phyloP scores from a whole-genome alignment of 2,329 filamentous ascomycete genomes.

The Amphichorda felina region DNA sequence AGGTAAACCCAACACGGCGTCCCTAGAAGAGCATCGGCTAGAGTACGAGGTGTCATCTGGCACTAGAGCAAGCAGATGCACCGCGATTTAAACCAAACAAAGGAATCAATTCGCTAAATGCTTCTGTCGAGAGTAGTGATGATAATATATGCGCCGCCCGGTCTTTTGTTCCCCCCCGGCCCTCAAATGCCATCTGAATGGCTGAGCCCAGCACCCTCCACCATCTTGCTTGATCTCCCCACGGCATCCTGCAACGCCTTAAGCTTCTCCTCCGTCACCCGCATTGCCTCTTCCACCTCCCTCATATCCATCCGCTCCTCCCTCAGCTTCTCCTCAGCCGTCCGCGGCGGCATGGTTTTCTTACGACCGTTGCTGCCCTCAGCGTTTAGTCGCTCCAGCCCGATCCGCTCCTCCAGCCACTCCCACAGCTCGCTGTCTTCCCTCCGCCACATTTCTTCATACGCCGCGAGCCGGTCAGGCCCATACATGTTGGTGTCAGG shows the following conservation, averaged over 20 bases:
- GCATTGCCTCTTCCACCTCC: slow-evolving; percentile 70
- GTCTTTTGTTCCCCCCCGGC: neutral
- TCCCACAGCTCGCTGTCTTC: slow-evolving; percentile 88
- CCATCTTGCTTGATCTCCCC: slow-evolving; percentile 26
- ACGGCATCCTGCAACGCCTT: slow-evolving; percentile 62
- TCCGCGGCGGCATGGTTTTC: slow-evolving; percentile 37
- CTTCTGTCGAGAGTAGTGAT: neutral
- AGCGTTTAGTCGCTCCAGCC: slow-evolving; percentile 46
- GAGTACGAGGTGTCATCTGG: too few species aligned
- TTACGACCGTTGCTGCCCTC: slow-evolving; percentile 27
- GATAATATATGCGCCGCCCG: neutral
- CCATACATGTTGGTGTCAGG: slow-evolving; percentile 16
- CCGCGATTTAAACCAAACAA: too few species aligned
- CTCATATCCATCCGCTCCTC: slow-evolving; percentile 55
- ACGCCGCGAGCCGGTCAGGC: slow-evolving; percentile 65
- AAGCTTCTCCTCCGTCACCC: slow-evolving; percentile 77
- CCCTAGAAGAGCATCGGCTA: too few species aligned
- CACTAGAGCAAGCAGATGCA: too few species aligned
- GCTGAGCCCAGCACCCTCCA: neutral
- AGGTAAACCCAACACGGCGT: too few species aligned
- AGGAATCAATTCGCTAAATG: slow-evolving; percentile 1
- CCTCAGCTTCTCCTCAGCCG: slow-evolving; percentile 46
- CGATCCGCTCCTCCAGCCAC: slow-evolving; percentile 81
- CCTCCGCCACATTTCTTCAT: slow-evolving; percentile 83
- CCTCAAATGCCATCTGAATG: neutral